phyloP scores from a whole-genome alignment of 768 basidiomycete species.

The Calocybe gangraenosa region DNA sequence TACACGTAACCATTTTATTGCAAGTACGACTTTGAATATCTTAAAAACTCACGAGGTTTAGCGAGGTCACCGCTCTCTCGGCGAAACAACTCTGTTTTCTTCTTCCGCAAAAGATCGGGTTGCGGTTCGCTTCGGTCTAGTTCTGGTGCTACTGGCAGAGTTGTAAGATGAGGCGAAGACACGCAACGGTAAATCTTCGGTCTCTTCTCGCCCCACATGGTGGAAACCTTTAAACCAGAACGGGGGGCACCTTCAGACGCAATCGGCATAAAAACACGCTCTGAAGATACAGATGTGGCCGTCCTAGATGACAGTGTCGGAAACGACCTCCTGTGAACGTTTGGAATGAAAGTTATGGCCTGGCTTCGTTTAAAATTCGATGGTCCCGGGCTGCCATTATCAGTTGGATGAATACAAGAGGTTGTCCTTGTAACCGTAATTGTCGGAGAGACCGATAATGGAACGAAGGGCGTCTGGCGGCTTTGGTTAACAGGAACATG shows the following conservation, averaged over 20 bases:
- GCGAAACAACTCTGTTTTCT: constrained; percentile 16
- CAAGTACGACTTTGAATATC: too few species aligned
- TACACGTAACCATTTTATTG: not conserved
- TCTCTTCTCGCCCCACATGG: constrained; percentile 22
- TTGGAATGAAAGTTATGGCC: too few species aligned
- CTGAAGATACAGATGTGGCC: constrained; percentile 3
- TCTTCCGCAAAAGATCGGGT: constrained; percentile 10
- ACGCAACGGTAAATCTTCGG: constrained; percentile 19
- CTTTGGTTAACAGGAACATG: not conserved
- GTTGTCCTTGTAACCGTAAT: not conserved
- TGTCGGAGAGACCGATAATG: constrained; percentile 1
- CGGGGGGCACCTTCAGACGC: constrained; percentile 10
- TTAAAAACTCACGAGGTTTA: constrained; percentile 6
- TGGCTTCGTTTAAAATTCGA: too few species aligned
- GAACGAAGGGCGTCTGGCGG: not conserved
- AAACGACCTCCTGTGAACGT: constrained; percentile 5
- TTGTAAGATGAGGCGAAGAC: constrained; percentile 18
- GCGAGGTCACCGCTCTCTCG: constrained; percentile 18
- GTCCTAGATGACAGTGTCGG: constrained; percentile 1
- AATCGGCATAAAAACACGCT: constrained; percentile 11
- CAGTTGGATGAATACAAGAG: too few species aligned
- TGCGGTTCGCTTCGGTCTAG: constrained; percentile 1
- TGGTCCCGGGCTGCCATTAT: too few species aligned
- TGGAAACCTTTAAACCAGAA: constrained; percentile 20
- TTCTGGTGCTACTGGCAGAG: constrained; percentile 6